phyloP scores from a whole-genome alignment of 2,329 filamentous ascomycete species.

The Aspergillus ustus region DNA sequence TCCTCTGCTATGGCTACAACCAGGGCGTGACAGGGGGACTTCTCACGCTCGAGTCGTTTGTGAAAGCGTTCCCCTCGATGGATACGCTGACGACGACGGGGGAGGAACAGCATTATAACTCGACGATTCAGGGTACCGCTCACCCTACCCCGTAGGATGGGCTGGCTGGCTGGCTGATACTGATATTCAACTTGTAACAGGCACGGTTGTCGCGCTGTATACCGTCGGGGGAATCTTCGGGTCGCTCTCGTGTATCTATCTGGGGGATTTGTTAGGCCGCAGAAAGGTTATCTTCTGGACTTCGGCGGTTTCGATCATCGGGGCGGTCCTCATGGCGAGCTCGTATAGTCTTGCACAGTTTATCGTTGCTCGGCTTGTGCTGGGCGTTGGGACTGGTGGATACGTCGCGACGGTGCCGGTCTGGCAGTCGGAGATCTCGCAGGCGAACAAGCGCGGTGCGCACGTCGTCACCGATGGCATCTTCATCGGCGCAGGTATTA shows the following conservation, averaged over 20 bases:
- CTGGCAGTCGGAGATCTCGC: constrained; percentile 47
- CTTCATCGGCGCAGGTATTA: constrained; percentile 53
- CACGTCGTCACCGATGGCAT: constrained; percentile 57
- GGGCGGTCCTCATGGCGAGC: constrained; percentile 51
- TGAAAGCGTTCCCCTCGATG: constrained; percentile 55
- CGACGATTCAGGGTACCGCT: constrained; percentile 47
- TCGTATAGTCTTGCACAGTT: constrained; percentile 51
- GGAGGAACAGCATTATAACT: constrained; percentile 40
- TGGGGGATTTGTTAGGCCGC: constrained; percentile 52
- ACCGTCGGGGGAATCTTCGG: constrained; percentile 53
- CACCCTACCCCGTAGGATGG: neutral
- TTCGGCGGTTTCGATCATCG: constrained; percentile 46
- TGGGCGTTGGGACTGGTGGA: constrained; percentile 50
- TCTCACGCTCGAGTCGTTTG: constrained; percentile 67
- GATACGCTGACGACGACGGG: constrained; percentile 52
- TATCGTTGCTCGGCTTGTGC: constrained; percentile 50
- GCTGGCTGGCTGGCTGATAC: neutral
- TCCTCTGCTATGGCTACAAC: constrained; percentile 58
- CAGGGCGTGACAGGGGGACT: constrained; percentile 56
- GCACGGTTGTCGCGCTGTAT: constrained; percentile 50
- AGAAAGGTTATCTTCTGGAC: constrained; percentile 48
- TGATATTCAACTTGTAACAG: constrained; percentile 8
- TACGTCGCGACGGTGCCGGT: constrained; percentile 53
- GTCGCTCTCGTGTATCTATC: constrained; percentile 49
- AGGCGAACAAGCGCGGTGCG: constrained; percentile 51